Percentiles rank a stretch among this genome's conserved stretches.
phyloP scores from a whole-genome alignment of 1,139 yeast species.

The Scheffersomyces cryptocercus region DNA sequence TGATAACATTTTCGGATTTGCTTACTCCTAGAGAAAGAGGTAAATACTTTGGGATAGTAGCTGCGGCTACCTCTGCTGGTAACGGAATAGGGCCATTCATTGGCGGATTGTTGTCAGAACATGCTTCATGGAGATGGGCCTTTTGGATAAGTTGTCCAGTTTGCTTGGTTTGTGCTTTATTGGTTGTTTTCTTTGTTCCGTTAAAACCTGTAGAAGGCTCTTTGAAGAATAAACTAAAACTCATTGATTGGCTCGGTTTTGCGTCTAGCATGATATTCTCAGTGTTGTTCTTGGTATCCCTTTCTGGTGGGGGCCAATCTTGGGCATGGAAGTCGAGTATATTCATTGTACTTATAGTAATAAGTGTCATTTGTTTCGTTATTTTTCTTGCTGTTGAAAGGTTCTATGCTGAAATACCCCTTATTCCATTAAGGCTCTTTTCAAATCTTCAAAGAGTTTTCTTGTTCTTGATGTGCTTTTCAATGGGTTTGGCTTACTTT shows the following conservation, averaged over 20 bases:
- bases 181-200: constrained; percentile 15
- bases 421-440: constrained; percentile 53
- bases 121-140: constrained; percentile 50
- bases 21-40: constrained; percentile 44
- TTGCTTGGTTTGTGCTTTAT: constrained; percentile 25
- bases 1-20: constrained; percentile 45
- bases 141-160: constrained; percentile 49
- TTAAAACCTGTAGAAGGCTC: constrained; percentile 14
- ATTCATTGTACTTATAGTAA: constrained; percentile 44
- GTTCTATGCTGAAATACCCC: constrained; percentile 52
- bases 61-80: constrained; percentile 53
- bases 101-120: constrained; percentile 51
- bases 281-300: constrained; percentile 45
- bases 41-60: constrained; percentile 49
- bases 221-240: constrained; percentile 32
- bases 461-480: constrained; percentile 43
- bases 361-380: constrained; percentile 45
- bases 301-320: constrained; percentile 55
- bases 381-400: constrained; percentile 48
- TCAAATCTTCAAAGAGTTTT: constrained; percentile 37
- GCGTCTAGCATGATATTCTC: constrained; percentile 45
- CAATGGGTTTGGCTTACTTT: constrained; percentile 52
- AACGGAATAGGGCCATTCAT: constrained; percentile 59
- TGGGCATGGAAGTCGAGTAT: constrained; percentile 52
- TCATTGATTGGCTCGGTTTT: constrained; percentile 53